Evolutionary conservation across 2,329 filamentous ascomycete genomes (phyloP).

Genomic region (Fusarium nematophilum): DNA sequence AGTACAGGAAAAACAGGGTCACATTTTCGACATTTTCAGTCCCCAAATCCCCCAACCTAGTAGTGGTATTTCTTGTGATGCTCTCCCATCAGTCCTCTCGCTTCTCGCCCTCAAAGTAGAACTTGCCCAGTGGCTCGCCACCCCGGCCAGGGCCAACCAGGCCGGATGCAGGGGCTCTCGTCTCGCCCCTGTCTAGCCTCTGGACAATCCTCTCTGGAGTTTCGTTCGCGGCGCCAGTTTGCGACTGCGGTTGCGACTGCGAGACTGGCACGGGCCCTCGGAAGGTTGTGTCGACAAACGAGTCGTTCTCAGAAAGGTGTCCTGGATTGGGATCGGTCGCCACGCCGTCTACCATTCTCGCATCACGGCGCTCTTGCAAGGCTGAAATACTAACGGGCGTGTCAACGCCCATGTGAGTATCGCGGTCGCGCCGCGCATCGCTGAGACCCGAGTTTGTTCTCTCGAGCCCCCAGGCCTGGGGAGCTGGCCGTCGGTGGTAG

Average conservation of each 20-base stretch:
- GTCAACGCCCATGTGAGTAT: conserved; percentile 50
- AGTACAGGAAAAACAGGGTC: background rate
- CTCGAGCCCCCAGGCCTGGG: conserved; percentile 59
- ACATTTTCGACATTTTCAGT: background rate
- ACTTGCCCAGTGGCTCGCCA: conserved; percentile 64
- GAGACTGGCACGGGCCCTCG: conserved; percentile 63
- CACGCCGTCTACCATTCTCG: conserved; percentile 75
- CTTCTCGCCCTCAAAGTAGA: conserved; percentile 67
- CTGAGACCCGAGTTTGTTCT: conserved; percentile 64
- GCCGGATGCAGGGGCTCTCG: conserved; percentile 49
- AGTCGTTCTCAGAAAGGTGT: conserved; percentile 62
- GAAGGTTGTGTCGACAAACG: conserved; percentile 73
- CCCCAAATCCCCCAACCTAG: background rate
- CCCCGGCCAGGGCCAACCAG: conserved; percentile 58
- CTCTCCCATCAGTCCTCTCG: conserved; percentile 26
- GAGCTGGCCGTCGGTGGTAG: conserved; percentile 65
- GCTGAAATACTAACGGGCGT: conserved; percentile 59
- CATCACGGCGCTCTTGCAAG: conserved; percentile 66
- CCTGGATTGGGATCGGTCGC: conserved; percentile 65
- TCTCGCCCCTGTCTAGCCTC: conserved; percentile 64
- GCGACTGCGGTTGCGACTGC: conserved; percentile 40
- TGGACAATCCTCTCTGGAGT: conserved; percentile 73
- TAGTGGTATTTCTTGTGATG: background rate
- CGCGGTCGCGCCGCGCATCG: conserved; percentile 54
- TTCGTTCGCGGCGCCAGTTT: conserved; percentile 53